Conservation (phyloP, 441 rosid species). For the Gossypium davidsonii region DNA sequence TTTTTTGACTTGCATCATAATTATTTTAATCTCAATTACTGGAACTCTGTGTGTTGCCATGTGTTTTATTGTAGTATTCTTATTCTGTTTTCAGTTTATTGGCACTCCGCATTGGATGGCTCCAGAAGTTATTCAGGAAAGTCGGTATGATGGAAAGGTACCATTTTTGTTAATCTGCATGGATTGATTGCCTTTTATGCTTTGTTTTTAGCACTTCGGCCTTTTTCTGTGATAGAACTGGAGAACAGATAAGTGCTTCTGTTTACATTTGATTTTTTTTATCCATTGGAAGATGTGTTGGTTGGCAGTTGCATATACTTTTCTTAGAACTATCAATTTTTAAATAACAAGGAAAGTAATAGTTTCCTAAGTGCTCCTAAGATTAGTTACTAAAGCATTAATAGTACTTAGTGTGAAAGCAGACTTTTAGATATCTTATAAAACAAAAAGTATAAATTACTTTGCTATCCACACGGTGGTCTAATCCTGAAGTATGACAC, state of each 20-base stretch:
- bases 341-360: background rate
- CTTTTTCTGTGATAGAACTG: background rate
- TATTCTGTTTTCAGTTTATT: constrained; percentile 62
- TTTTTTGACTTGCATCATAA: background rate
- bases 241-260: background rate
- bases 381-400: background rate
- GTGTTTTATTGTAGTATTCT: constrained; percentile 4
- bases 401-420: background rate
- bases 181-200: constrained; percentile 1
- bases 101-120: constrained; percentile 99
- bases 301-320: background rate
- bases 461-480: background rate
- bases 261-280: background rate
- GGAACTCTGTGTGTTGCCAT: background rate
- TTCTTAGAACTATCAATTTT: background rate
- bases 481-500: background rate
- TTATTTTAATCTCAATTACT: background rate
- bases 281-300: constrained; percentile 1
- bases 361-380: background rate
- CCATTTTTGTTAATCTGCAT: constrained; percentile 12
- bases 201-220: background rate
- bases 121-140: constrained; percentile 99
- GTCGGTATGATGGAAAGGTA: constrained; percentile 99
- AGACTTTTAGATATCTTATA: background rate
- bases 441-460: background rate